These are phyloP conservation scores for Aspergillus chevalieri DNA, from an alignment of 2,329 filamentous ascomycete species.

Conservation along the genomic window DNA sequence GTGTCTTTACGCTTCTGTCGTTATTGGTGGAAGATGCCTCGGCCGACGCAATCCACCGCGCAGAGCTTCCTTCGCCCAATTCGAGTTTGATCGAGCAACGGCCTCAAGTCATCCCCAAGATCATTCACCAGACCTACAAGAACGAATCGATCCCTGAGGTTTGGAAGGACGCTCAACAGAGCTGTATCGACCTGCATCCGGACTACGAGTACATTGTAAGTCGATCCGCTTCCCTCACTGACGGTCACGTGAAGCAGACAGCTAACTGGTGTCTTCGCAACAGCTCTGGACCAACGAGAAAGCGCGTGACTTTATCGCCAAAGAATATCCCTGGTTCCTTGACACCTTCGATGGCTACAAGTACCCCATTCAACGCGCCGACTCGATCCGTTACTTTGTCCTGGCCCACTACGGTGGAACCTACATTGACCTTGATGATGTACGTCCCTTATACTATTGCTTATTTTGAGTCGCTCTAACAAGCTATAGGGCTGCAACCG, in stretches of 20 bases:
- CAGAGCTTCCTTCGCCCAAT: slow-evolving; percentile 61
- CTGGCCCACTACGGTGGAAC: slow-evolving; percentile 71
- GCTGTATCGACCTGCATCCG: slow-evolving; percentile 60
- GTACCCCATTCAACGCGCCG: slow-evolving; percentile 70
- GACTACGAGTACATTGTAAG: slow-evolving; percentile 68
- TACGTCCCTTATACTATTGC: slow-evolving; percentile 27
- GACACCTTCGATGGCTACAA: slow-evolving; percentile 67
- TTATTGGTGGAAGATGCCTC: slow-evolving; percentile 63
- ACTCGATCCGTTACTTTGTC: slow-evolving; percentile 74
- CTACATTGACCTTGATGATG: slow-evolving; percentile 73
- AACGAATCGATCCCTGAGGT: slow-evolving; percentile 62
- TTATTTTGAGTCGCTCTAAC: background rate
- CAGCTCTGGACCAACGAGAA: slow-evolving; percentile 71
- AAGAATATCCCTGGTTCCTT: slow-evolving; percentile 72
- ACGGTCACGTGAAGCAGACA: background rate
- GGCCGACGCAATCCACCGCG: slow-evolving; percentile 59
- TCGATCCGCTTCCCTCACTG: slow-evolving; percentile 1
- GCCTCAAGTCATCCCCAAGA: slow-evolving; percentile 64
- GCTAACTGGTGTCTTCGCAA: slow-evolving; percentile 14
- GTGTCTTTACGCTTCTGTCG: slow-evolving; percentile 64
- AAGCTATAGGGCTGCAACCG: slow-evolving; percentile 57
- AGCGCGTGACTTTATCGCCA: slow-evolving; percentile 63
- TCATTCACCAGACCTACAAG: slow-evolving; percentile 71
- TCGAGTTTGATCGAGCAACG: slow-evolving; percentile 52
- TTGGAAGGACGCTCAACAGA: slow-evolving; percentile 61